Base-by-base conservation (phyloP, 768 basidiomycete genomes). In the Xerocomus spinulosus region DNA sequence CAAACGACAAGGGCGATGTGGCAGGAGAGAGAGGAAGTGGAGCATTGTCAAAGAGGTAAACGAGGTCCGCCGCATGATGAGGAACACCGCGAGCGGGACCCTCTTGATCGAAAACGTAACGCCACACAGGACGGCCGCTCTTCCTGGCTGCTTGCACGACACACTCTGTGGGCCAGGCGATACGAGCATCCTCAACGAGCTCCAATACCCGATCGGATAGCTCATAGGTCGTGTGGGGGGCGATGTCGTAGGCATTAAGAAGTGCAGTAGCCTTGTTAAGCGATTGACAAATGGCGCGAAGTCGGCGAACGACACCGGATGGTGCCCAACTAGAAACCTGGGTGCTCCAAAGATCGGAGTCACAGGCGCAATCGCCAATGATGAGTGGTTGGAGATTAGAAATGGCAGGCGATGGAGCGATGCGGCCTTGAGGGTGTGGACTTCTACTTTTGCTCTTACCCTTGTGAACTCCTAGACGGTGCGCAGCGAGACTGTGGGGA, bases 101-200 rank as follows among this genome's bases (percentile, higher is more conserved):
- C 56, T 87, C 87, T 68, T 90, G 87, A 65, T 90, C 87, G 60
- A 90, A 90, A 15, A 87, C 80, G 56, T 86, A 90, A 48, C 87
- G 75, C 81, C 82, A 90, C 5, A 87, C 85, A n/a, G 77, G 76
- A 33, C 70, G 70, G 1, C 80, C 83, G 13, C 75, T 73, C 15
- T 64, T 69, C 45, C 73, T 73, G 2, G 78, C 74, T 44, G 73
- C 73, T 43, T 75, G 68, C 3, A 75, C 77, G 29, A 83, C 68
- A 51, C 81, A 79, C 21, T 90, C 82, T 1, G 82, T 84, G 9
- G 85, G 85, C 85, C 85, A 90, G 13, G 84, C 83, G 28, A 89
- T 73, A 21, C 83, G 79, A 10, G 84, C 75, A 51, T 90, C 87
- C 54, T 83, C 81, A 36, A 90, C 78, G 26, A 90, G 73, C 38